Conservation (phyloP, 352 stramenopile species). For the Phytophthora cajani region DNA sequence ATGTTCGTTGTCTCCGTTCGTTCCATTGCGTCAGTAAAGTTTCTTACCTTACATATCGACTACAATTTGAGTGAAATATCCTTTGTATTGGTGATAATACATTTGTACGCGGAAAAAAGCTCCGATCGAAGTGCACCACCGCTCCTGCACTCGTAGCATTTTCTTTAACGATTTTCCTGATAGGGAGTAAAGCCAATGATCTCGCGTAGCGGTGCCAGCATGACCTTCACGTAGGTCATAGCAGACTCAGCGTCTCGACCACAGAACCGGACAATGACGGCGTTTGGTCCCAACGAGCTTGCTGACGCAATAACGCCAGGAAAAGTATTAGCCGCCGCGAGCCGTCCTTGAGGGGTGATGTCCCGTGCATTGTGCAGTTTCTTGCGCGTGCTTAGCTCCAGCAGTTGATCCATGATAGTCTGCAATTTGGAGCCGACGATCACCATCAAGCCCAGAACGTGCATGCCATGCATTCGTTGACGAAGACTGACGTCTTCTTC, state of each 20-base stretch:
- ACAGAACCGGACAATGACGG: slow-evolving; percentile 80
- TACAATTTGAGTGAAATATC: too few species aligned
- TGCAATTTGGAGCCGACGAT: slow-evolving; percentile 66
- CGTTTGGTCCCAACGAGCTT: slow-evolving; percentile 64
- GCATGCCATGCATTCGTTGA: slow-evolving; percentile 77
- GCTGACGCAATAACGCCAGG: slow-evolving; percentile 72
- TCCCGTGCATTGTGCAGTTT: slow-evolving; percentile 69
- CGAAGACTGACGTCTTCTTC: slow-evolving; percentile 73
- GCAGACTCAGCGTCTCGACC: slow-evolving; percentile 65
- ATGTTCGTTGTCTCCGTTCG: too few species aligned
- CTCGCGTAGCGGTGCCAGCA: slow-evolving; percentile 62
- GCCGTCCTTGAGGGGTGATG: slow-evolving; percentile 76
- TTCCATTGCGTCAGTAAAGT: too few species aligned
- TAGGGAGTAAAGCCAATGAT: slow-evolving; percentile 72
- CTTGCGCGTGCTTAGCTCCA: slow-evolving; percentile 78
- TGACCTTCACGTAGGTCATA: slow-evolving; percentile 65
- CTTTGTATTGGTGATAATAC: too few species aligned
- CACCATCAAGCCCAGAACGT: slow-evolving; percentile 78
- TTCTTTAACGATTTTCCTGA: slow-evolving; percentile 73
- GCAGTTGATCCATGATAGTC: slow-evolving; percentile 54
- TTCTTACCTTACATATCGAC: too few species aligned
- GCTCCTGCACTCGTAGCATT: not conserved
- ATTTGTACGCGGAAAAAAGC: too few species aligned
- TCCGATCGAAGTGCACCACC: too few species aligned
- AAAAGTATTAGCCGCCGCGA: slow-evolving; percentile 53